phyloP scores from a whole-genome alignment of 2,329 filamentous ascomycete genomes.

The Aspergillus fumigatus region DNA sequence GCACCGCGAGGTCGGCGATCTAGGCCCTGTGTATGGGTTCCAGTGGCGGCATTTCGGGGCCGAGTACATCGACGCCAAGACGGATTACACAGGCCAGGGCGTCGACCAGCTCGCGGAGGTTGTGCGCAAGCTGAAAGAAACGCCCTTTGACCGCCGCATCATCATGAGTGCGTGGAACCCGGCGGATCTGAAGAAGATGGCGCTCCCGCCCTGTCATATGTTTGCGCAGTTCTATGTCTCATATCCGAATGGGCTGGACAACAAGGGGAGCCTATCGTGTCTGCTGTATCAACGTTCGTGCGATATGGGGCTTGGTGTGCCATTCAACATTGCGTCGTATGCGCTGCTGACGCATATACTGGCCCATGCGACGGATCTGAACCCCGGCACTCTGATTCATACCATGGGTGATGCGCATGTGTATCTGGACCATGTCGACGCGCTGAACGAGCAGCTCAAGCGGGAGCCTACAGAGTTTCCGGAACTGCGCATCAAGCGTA shows the following conservation, averaged over 20 bases:
- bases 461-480: constrained; percentile 80
- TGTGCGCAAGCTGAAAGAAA: constrained; percentile 76
- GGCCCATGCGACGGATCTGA: constrained; percentile 76
- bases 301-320: constrained; percentile 95
- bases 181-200: constrained; percentile 79
- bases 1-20: constrained; percentile 79
- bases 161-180: constrained; percentile 95
- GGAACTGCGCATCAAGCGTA: constrained; percentile 64
- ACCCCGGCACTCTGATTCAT: constrained; percentile 84
- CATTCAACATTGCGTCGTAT: constrained; percentile 97
- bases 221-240: constrained; percentile 95
- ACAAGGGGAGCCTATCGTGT: constrained; percentile 73
- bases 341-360: constrained; percentile 93
- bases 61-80: constrained; percentile 70
- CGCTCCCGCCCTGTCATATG: constrained; percentile 92
- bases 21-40: constrained; percentile 96
- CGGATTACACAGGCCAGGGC: constrained; percentile 82
- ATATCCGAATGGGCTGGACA: constrained; percentile 50
- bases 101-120: constrained; percentile 91
- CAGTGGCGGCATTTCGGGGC: constrained; percentile 99
- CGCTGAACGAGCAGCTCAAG: constrained; percentile 72
- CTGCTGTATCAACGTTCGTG: constrained; percentile 90
- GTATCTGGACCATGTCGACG: constrained; percentile 88
- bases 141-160: constrained; percentile 84
- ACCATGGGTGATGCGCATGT: constrained; percentile 99